Conservation (phyloP, 1,139 yeast genomes). For the Pichia sp. region DNA sequence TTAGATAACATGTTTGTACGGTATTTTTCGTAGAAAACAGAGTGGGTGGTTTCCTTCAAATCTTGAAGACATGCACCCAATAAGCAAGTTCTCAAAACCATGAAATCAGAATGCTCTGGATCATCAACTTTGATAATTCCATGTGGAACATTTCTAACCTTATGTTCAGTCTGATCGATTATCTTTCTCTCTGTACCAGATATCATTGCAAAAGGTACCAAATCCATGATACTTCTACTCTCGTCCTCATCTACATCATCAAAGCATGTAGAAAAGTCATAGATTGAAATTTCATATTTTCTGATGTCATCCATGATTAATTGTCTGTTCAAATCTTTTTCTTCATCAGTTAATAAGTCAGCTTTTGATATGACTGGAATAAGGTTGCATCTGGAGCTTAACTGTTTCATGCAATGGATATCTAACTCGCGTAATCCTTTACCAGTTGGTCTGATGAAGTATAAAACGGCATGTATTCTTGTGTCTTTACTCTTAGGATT, state of each 20-base stretch:
- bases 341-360: conserved; percentile 80
- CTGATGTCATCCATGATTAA: conserved; percentile 67
- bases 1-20: conserved; percentile 52
- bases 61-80: conserved; percentile 94
- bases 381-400: conserved; percentile 84
- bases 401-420: conserved; percentile 70
- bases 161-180: conserved; percentile 54
- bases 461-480: conserved; percentile 87
- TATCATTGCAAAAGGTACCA: conserved; percentile 88
- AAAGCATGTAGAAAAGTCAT: conserved; percentile 50
- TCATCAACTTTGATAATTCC: conserved; percentile 88
- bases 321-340: conserved; percentile 64
- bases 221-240: conserved; percentile 24
- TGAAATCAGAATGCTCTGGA: conserved; percentile 88
- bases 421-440: conserved; percentile 77
- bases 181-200: conserved; percentile 76
- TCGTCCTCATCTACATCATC: conserved; percentile 41
- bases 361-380: conserved; percentile 93
- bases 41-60: conserved; percentile 87
- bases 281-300: conserved; percentile 73
- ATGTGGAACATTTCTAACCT: conserved; percentile 75
- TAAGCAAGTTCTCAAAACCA: conserved; percentile 82
- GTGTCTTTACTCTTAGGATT: conserved; percentile 51
- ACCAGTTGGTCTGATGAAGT: conserved; percentile 86
- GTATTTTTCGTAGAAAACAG: conserved; percentile 77